These are phyloP conservation scores for Didymosphaeria variabile DNA, from an alignment of 2,329 filamentous ascomycete genomes.

Conservation along the genomic window DNA sequence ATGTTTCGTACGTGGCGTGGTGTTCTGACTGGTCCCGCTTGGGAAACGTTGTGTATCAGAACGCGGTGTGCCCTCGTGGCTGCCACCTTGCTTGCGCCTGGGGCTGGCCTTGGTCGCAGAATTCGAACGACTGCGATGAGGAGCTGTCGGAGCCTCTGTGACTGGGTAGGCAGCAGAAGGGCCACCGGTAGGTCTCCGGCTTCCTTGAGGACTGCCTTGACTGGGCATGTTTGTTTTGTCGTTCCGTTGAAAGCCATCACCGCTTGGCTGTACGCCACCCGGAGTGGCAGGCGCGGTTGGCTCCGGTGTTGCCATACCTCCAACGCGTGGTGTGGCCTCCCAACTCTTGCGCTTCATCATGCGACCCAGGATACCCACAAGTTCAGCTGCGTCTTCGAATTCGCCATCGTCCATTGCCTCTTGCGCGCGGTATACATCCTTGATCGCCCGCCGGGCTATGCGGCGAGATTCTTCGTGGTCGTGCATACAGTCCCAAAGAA, in stretches of 20 bases:
- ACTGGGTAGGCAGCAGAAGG: slow-evolving; percentile 34
- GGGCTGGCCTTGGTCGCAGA: slow-evolving; percentile 35
- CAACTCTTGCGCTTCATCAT: slow-evolving; percentile 77
- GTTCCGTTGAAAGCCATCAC: slow-evolving; percentile 17
- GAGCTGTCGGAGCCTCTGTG: slow-evolving; percentile 28
- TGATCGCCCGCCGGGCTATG: slow-evolving; percentile 82
- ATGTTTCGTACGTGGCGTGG: slow-evolving; percentile 43
- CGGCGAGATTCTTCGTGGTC: slow-evolving; percentile 79
- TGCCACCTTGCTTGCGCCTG: slow-evolving; percentile 31
- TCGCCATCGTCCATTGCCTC: slow-evolving; percentile 96
- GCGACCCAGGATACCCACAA: slow-evolving; percentile 84
- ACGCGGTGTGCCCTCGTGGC: slow-evolving; percentile 39
- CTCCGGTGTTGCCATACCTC: slow-evolving; percentile 42
- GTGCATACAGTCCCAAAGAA: slow-evolving; percentile 91
- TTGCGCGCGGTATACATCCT: slow-evolving; percentile 88
- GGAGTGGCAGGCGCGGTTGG: slow-evolving; percentile 27
- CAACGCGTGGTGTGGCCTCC: slow-evolving; percentile 48
- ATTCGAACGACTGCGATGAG: slow-evolving; percentile 39
- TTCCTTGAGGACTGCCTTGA: slow-evolving; percentile 34
- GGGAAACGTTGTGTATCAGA: slow-evolving; percentile 34
- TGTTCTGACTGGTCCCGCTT: slow-evolving; percentile 42
- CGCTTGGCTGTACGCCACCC: slow-evolving; percentile 25
- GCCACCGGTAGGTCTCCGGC: slow-evolving; percentile 36
- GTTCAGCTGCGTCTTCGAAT: slow-evolving; percentile 88
- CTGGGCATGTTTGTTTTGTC: slow-evolving; percentile 24